Evolutionary conservation across 768 basidiomycete species (phyloP).

Genomic region (Pleurotus sapidus): DNA sequence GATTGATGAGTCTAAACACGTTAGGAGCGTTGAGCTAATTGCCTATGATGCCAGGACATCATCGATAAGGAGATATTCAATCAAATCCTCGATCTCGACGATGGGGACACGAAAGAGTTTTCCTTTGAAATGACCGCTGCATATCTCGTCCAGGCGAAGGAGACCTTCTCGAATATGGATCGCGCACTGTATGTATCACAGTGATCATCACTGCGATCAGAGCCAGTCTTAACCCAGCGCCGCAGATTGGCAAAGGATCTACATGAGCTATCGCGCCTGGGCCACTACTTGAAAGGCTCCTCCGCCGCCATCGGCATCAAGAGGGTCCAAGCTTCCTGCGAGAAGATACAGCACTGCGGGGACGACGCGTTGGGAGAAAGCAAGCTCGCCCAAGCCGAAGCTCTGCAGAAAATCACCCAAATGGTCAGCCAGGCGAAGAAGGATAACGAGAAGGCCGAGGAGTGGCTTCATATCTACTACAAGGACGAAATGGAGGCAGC

Average conservation of each 20-base stretch:
- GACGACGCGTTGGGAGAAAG: conserved; percentile 53
- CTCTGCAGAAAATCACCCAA: conserved; percentile 53
- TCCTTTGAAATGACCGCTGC: conserved; percentile 73
- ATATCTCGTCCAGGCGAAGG: conserved; percentile 77
- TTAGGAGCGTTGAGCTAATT: neutral
- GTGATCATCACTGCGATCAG: neutral
- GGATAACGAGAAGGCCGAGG: conserved; percentile 69
- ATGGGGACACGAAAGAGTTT: conserved; percentile 76
- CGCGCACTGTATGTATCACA: conserved; percentile 61
- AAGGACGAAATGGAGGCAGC: neutral
- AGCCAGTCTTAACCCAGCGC: conserved; percentile 1
- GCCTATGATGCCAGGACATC: neutral
- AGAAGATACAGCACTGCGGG: conserved; percentile 88
- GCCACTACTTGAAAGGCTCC: conserved; percentile 97
- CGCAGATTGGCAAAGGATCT: conserved; percentile 60
- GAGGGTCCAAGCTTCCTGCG: conserved; percentile 82
- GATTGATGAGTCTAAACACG: neutral
- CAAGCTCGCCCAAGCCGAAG: conserved; percentile 44
- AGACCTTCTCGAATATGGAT: conserved; percentile 80
- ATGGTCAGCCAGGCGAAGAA: conserved; percentile 58
- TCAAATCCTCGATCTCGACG: conserved; percentile 92
- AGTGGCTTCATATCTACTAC: conserved; percentile 42
- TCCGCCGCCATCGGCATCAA: conserved; percentile 89
- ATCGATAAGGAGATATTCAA: conserved; percentile 80
- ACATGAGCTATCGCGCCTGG: conserved; percentile 62